Base-by-base conservation (phyloP, 352 stramenopile genomes). In the Phytopythium kandeliae region DNA sequence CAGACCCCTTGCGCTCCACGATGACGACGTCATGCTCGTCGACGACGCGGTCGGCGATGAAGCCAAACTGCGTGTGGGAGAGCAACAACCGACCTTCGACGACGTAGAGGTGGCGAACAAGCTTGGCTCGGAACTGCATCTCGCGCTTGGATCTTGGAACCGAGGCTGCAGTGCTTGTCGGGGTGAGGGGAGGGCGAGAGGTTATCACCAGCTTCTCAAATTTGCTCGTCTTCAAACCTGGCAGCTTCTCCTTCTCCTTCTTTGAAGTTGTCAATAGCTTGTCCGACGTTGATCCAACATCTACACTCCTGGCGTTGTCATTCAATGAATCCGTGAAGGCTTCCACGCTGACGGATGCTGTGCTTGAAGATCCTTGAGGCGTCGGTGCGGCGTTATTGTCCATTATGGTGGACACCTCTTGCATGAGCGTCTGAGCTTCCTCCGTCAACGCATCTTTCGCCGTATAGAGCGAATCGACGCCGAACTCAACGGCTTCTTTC, bases 71-170 rank as follows among this genome's bases (percentile, higher is more conserved):
- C 3, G 66, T 62, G 41, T 77, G 73, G 1, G 72, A 75, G 0
- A 95, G 40, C 8, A 83, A 59, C 0, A 92, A 50, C 28, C 73
- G 73, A 9, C 84, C 84, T 21, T 80, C 69, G 16, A 92, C 67
- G 21, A 92, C 63, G 55, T 91, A 66, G 63, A 91, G 79, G 61
- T 93, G 74, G 0, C 80, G 79, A 19, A 95, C 66, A 12, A 92
- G 57, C 41, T 86, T 84, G 7, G 78, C 78, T 31, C 74, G 67
- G 28, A 90, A 70, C 34, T 71, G 37, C n/a, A 71, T 54, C 3
- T 36, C 44, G 37, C 46, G 49, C 31, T 63, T 65, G 16, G 40
- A 45, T 12, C 47, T 3, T 22, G 11, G 7, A 33, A 3, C 17
- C 6, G 33, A 34, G 9, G 12, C 28, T n/a, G 16, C 15, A 33